Evolutionary conservation across 352 stramenopile genomes (phyloP).

Genomic region (Blastocystis sp.): DNA sequence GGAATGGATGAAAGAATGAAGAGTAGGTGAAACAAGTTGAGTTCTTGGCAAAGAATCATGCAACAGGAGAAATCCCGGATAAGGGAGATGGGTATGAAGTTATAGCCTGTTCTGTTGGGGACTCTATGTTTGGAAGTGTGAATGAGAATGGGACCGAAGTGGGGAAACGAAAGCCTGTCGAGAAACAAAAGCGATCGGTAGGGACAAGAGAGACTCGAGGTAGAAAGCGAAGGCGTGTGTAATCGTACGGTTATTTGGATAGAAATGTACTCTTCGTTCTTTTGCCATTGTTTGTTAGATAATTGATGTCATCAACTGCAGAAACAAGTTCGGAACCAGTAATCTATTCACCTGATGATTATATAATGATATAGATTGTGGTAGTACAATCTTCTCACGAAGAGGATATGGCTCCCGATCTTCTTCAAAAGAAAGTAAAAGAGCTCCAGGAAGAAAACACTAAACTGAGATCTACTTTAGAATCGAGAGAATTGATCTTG

Average conservation of each 20-base stretch:
- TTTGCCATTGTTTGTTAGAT: not conserved
- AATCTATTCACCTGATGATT: too few relatives aligned
- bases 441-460: conserved; percentile 5
- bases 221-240: not conserved
- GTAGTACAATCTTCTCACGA: not conserved
- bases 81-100: conserved; percentile 42
- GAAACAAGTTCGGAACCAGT: too few relatives aligned
- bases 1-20: not conserved
- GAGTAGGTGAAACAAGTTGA: not conserved
- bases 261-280: too few relatives aligned
- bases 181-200: not conserved
- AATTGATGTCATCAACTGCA: not conserved
- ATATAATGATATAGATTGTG: too few relatives aligned
- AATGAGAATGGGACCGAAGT: conserved; percentile 24
- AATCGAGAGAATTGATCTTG: not conserved
- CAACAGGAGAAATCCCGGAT: not conserved
- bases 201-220: not conserved
- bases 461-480: not conserved
- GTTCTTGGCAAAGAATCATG: not conserved
- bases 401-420: not conserved
- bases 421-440: not conserved
- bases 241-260: not conserved
- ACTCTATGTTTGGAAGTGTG: not conserved
- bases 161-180: conserved; percentile 1
- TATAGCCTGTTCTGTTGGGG: not conserved